Evolutionary conservation across 495 filamentous ascomycete genomes (phyloP).

Genomic region (Penicillium bialowiezense): DNA sequence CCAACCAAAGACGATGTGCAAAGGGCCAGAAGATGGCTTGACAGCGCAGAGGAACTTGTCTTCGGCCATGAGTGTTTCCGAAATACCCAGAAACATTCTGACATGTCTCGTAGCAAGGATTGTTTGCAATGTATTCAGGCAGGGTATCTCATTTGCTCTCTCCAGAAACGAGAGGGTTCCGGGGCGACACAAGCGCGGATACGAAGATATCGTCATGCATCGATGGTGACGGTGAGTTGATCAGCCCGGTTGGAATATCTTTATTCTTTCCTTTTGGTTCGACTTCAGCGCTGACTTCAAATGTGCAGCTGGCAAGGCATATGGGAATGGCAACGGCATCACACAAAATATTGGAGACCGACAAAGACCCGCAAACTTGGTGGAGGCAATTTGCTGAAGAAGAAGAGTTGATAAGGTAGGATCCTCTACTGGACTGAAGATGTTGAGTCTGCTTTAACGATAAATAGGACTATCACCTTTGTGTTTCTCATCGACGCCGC

Average conservation of each 20-base stretch:
- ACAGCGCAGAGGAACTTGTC: constrained; percentile 15
- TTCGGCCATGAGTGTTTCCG: constrained; percentile 14
- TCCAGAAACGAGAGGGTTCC: constrained; percentile 24
- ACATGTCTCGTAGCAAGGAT: constrained; percentile 10
- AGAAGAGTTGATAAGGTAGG: constrained; percentile 19
- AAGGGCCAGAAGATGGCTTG: constrained; percentile 14
- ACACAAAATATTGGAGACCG: constrained; percentile 7
- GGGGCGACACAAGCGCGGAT: constrained; percentile 19
- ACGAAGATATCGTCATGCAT: constrained; percentile 21
- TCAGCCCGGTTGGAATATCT: too few species aligned
- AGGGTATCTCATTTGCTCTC: constrained; percentile 22
- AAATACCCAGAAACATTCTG: background rate
- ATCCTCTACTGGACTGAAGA: background rate
- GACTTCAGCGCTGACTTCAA: too few species aligned
- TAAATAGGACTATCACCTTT: constrained; percentile 18
- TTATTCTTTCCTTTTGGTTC: too few species aligned
- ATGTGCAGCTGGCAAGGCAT: constrained; percentile 22
- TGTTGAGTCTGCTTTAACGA: background rate
- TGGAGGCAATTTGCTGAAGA: constrained; percentile 20
- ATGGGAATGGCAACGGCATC: constrained; percentile 15
- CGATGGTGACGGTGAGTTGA: constrained; percentile 21
- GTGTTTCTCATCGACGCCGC: constrained; percentile 25
- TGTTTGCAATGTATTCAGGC: constrained; percentile 19
- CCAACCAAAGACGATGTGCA: constrained; percentile 9
- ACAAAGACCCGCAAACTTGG: constrained; percentile 12